Evolutionary conservation across 2,329 filamentous ascomycete genomes (phyloP), one percentile per base, ranked within the genome.

Genomic region (Chlorencoelia australis): DNA sequence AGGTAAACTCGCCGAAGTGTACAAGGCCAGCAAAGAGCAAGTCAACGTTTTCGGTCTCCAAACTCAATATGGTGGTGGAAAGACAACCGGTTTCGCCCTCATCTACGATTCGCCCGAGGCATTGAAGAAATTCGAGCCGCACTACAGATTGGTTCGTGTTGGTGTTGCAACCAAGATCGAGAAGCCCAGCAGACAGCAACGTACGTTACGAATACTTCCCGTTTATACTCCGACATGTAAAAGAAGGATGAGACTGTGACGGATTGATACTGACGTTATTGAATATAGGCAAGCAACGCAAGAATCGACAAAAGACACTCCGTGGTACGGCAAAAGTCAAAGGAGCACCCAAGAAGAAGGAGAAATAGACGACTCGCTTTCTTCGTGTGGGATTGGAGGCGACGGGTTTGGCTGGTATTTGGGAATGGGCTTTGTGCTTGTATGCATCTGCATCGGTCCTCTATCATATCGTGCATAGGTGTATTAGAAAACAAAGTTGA

Each of bases 41-140:
- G 82, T 96, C 69, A 88, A 81, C 67, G 87, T 94, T 67, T 98
- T 98, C 67, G 91, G 91, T 62, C 87, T 98, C 69, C 84, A 86
- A 68, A 98, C 91, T 59, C 89, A 96, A 67, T 98, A 83, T 66
- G 91, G 91, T 89, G 91, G 91, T 65, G 91, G 91, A 76, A 98
- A 98, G 83, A 94, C 85, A 68, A 96, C 89, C 54, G 91, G 91
- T 60, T 98, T 98, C 66, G 91, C 87, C 54, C 86, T 96, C 61
- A 76, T 98, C 73, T 98, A 98, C 79, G 91, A 98, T 71, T 94
- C 85, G 54, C 73, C 79, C 63, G 91, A 98, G 77, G 86, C 88
- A 60, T 81, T 98, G 81, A 95, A 95, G 85, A 96, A 96, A 73
- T 98, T 96, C 69, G 91, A 98, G 80, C 91, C 91, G 59, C 82